A percentile compares a stretch with the other conserved stretches of the same genome.
phyloP scores from a whole-genome alignment of 2,329 filamentous ascomycete species.

The Thelonectria rubi region DNA sequence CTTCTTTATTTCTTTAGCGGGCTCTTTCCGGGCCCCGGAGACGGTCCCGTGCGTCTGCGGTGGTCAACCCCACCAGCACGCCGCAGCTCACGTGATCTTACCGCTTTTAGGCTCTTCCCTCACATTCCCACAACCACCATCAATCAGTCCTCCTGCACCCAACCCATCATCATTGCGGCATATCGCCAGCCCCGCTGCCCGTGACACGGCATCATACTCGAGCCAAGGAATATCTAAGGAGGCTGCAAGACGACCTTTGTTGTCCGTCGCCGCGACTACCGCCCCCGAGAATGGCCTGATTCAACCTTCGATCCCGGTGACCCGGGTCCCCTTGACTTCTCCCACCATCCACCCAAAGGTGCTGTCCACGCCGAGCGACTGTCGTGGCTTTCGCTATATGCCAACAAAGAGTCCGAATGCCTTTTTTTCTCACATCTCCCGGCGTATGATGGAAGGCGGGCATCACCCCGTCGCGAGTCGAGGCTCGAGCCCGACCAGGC shows the following conservation, averaged over 20 bases:
- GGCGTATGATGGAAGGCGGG: background rate
- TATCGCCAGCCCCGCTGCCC: conserved; percentile 22
- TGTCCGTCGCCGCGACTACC: conserved; percentile 8
- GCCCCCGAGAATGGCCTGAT: conserved; percentile 16
- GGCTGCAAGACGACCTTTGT: conserved; percentile 2
- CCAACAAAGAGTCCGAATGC: background rate
- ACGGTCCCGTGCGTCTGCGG: too few species aligned
- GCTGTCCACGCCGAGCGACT: conserved; percentile 8
- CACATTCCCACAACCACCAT: conserved; percentile 38
- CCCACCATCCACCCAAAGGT: conserved; percentile 15
- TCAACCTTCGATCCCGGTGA: conserved; percentile 11
- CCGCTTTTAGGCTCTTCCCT: conserved; percentile 28
- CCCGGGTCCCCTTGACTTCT: conserved; percentile 12
- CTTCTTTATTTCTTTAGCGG: background rate
- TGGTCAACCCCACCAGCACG: conserved; percentile 13
- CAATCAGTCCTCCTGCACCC: conserved; percentile 35
- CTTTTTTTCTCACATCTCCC: background rate
- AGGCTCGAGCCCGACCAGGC: conserved; percentile 3
- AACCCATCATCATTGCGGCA: conserved; percentile 31
- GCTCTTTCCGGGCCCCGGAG: too few species aligned
- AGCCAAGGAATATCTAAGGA: conserved; percentile 6
- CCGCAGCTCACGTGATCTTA: conserved; percentile 32
- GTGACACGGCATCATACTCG: conserved; percentile 21
- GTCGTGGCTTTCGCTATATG: background rate
- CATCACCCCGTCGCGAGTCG: background rate